Base-by-base conservation (phyloP, 371 early-diverging fungal genomes). In the Apophysomyces sp. region DNA sequence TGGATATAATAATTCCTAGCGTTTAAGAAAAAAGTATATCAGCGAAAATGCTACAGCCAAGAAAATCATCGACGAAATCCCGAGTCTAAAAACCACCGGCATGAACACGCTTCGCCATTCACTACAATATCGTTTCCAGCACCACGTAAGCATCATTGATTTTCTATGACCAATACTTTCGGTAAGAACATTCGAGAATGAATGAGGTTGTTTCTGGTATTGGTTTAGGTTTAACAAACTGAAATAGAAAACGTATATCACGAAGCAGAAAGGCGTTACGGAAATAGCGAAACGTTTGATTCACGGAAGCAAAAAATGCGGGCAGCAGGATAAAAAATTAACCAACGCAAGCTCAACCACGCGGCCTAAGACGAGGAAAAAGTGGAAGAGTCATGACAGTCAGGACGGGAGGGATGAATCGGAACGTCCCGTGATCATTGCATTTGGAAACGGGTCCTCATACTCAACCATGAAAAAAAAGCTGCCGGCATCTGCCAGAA, bases 31-130 rank as follows among this genome's bases (percentile, higher is more conserved):
- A 29, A 29, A 41, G 28, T 30, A 24, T 6, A 29, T 40, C 9
- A 13, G 44, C 16, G 11, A 34, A 11, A 39, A 29, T 39, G 36
- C 52, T 6, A 15, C 44, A 5, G 13, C 37, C 11, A 63, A 49
- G 29, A 29, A 41, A 6, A n/a, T 63, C 0, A 44, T 63, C 15
- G 63, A 63, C 18, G n/a, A 26, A 39, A 57, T 63, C 11, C 63
- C 53, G 6, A 41, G 2, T 15, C 6, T 39, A 13, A 57, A 41
- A 15, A 58, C 63, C 11, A 34, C 52, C 12, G 37, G 24, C 15
- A 13, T 56, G 13, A 31, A 30, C 11, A n/a, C 21, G 9, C 21
- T 29, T 3, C 24, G 18, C 6, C 44, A 53, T 34, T 30, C 53
- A 27, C 21, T 63, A 28, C 24, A 3, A 11, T 57, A 63, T 52